Conservation (phyloP, 148 eudicot species). For the Camellia lanceoleosa region DNA sequence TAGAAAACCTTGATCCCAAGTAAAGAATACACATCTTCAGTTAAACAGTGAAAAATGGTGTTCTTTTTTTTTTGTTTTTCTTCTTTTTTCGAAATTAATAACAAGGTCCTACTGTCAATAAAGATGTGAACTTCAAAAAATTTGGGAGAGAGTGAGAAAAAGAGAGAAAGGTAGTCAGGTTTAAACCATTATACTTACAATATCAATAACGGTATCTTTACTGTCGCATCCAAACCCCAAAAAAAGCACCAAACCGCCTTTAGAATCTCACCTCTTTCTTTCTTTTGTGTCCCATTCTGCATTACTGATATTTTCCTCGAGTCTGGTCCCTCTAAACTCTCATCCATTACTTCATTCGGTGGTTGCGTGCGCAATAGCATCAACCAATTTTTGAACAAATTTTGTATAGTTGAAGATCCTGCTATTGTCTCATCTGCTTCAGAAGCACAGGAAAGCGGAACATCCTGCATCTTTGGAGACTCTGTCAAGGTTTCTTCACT, state of each 20-base stretch:
- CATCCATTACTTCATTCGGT: constrained; percentile 35
- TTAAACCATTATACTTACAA: constrained; percentile 58
- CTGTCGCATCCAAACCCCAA: constrained; percentile 70
- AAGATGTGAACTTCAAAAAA: background rate
- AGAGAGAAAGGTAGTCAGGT: constrained; percentile 18
- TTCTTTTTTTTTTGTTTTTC: background rate
- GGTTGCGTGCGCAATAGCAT: constrained; percentile 52
- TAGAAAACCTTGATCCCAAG: background rate
- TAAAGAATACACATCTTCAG: background rate
- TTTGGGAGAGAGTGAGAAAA: background rate
- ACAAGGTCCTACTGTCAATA: background rate
- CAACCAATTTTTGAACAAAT: constrained; percentile 68
- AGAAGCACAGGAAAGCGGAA: constrained; percentile 38
- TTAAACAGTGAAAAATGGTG: background rate
- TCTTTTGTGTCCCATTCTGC: constrained; percentile 25
- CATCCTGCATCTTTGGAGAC: constrained; percentile 43
- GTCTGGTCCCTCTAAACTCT: constrained; percentile 32
- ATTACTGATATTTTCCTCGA: constrained; percentile 30
- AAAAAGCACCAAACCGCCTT: constrained; percentile 60
- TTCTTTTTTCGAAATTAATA: background rate
- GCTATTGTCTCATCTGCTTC: constrained; percentile 31
- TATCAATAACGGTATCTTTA: constrained; percentile 68
- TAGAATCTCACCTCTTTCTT: constrained; percentile 44
- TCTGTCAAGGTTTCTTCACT: constrained; percentile 41
- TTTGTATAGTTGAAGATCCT: constrained; percentile 56